Evolutionary conservation across 106 monocot species (phyloP).

Genomic region (Platanthera zijinensis): DNA sequence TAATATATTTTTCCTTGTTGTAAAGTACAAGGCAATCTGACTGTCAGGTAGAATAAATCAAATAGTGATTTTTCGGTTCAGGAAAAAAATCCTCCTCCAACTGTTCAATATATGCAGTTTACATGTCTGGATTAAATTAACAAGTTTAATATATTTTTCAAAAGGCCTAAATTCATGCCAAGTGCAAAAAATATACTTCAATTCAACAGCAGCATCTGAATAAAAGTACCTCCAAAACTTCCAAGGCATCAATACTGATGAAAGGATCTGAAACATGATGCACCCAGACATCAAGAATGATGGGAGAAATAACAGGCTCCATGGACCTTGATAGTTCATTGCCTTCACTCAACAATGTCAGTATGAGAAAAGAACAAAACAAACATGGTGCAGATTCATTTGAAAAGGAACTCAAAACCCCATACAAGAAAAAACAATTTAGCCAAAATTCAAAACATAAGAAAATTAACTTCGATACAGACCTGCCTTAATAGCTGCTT

Average conservation of each 20-base stretch:
- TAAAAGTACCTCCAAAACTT: constrained; percentile 74
- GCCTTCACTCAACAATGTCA: constrained; percentile 25
- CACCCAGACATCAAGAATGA: constrained; percentile 80
- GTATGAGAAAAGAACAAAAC: background rate
- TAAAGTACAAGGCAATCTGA: background rate
- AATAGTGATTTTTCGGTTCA: background rate
- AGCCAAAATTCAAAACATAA: background rate
- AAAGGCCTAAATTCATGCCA: background rate
- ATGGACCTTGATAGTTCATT: constrained; percentile 44
- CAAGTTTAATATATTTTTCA: background rate
- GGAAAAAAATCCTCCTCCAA: background rate
- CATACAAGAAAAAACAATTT: background rate
- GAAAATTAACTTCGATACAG: constrained; percentile 3
- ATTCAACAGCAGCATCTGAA: background rate
- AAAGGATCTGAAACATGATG: constrained; percentile 92
- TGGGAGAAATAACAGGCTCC: constrained; percentile 76
- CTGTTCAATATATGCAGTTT: background rate
- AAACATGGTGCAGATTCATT: background rate
- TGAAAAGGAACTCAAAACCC: background rate
- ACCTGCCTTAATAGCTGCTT: constrained; percentile 83
- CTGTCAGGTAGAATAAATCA: background rate
- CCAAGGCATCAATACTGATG: constrained; percentile 85
- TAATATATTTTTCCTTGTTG: too few species aligned
- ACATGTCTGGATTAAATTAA: background rate
- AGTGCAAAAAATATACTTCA: background rate